Evolutionary conservation across 192 early-diverging fungal genomes (phyloP).

Genomic region (Thamnidium elegans): DNA sequence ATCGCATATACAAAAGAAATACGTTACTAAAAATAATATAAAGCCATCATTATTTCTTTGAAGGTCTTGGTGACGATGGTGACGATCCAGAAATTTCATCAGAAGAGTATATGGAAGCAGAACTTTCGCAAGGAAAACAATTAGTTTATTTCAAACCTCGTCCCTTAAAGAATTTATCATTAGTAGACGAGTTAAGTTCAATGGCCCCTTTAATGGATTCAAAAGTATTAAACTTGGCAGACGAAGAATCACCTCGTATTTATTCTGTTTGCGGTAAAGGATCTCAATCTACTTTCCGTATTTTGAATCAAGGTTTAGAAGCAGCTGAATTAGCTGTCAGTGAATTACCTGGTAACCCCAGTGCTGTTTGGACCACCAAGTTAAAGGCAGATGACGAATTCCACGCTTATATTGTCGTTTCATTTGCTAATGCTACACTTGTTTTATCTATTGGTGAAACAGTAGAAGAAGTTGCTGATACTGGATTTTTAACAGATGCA

Average conservation of each 20-base stretch:
- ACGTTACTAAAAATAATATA: too few relatives aligned
- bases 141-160: conserved; percentile 69
- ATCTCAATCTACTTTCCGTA: conserved; percentile 75
- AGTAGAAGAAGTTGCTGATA: conserved; percentile 88
- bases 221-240: conserved; percentile 83
- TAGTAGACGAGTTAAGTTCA: conserved; percentile 91
- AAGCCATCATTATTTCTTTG: conserved; percentile 88
- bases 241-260: conserved; percentile 93
- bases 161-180: conserved; percentile 75
- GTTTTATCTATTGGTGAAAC: conserved; percentile 91
- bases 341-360: conserved; percentile 91
- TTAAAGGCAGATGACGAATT: conserved; percentile 46
- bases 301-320: conserved; percentile 90
- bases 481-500: conserved; percentile 79
- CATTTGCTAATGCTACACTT: conserved; percentile 89
- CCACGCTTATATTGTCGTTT: conserved; percentile 89
- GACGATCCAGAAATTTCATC: conserved; percentile 78
- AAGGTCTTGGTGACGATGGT: conserved; percentile 88
- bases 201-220: conserved; percentile 78
- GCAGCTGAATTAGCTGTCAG: conserved; percentile 88
- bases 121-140: conserved; percentile 48
- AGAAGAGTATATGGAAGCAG: conserved; percentile 59
- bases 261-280: conserved; percentile 88
- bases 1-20: neutral
- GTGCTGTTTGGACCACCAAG: conserved; percentile 83